Percentiles rank a stretch among this genome's conserved stretches.
These are phyloP conservation scores for Sphaerulina musiva DNA, from an alignment of 2,329 filamentous ascomycete species.

Conservation along the genomic window DNA sequence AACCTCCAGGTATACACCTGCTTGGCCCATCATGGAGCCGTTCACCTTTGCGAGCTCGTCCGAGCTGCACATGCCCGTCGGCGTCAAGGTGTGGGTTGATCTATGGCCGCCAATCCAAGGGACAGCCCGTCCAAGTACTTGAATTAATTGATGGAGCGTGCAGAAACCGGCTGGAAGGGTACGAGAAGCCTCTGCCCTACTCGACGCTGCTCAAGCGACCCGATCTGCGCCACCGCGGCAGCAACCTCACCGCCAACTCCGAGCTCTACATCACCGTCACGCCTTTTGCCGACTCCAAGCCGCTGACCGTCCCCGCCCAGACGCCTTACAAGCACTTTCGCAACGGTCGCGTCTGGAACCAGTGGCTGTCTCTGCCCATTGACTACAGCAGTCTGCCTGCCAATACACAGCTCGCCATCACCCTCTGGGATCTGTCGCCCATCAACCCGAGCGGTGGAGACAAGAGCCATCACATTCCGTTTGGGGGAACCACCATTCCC, in stretches of 20 bases:
- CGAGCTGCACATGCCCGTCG: slow-evolving; percentile 65
- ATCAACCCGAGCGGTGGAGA: slow-evolving; percentile 63
- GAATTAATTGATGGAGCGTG: not conserved
- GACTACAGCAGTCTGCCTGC: slow-evolving; percentile 74
- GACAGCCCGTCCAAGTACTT: no score
- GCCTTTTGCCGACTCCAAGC: slow-evolving; percentile 93
- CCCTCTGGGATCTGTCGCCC: slow-evolving; percentile 88
- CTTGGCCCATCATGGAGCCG: slow-evolving; percentile 63
- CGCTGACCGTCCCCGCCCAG: slow-evolving; percentile 82
- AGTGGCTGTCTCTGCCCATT: slow-evolving; percentile 87
- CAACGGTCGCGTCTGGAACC: slow-evolving; percentile 71
- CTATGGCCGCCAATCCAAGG: not conserved
- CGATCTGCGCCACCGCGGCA: slow-evolving; percentile 79
- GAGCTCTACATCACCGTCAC: slow-evolving; percentile 92
- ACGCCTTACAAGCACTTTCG: slow-evolving; percentile 91
- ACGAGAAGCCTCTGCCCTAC: slow-evolving; percentile 65
- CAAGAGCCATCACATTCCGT: slow-evolving; percentile 74
- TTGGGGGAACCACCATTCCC: slow-evolving; percentile 84
- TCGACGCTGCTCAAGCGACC: slow-evolving; percentile 73
- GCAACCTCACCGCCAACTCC: slow-evolving; percentile 72
- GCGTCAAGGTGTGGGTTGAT: slow-evolving; percentile 54
- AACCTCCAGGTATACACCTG: not conserved
- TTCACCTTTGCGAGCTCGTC: slow-evolving; percentile 93
- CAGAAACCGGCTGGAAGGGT: slow-evolving; percentile 65
- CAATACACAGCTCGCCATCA: slow-evolving; percentile 81